Base-by-base conservation (phyloP, 1,284 basidiomycete species). In the Macrocybe sp. region DNA sequence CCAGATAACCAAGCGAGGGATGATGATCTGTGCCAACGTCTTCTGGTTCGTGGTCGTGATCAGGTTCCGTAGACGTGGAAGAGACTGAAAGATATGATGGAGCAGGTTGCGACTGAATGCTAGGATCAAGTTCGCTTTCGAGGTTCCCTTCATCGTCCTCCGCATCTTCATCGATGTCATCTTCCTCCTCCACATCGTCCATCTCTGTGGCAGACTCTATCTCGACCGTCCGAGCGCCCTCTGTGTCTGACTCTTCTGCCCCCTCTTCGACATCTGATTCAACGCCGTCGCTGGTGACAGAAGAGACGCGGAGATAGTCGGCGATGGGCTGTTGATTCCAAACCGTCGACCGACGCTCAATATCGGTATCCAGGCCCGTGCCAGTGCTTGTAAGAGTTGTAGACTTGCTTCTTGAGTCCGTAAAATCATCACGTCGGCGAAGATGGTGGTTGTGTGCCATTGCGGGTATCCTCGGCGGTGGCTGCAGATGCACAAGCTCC, bases 251-350 rank as follows among this genome's bases (percentile, higher is more conserved):
- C n/a, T 54, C 53, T 0, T 45, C 44, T 9, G 31, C 44, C 1
- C 33, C 28, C 14, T 41, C 49, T 33, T 45, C 28, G 8, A 43
- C n/a, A 37, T 43, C 39, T 8, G 22, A 29, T 7, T 39, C 12
- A 30, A 28, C 41, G 14, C 36, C 37, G 33, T 43, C 41, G 11
- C 29, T 36, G 31, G 31, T 33, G 12, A 14, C 22, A n/a, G 35
- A 29, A 9, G 37, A 11, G 22, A 41, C 39, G 22, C 41, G 45
- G 40, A 81, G 67, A 62, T 82, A 86, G 32, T 76, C 74, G n/a
- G 79, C 76, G 22, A 85, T 76, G 11, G 75, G 76, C n/a, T 69
- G 70, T 35, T 79, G 76, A 28, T 73, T 70, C 86, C 85, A 88
- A 37, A 84, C 79, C 1, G 83, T 84, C 22, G 81, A 80, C 7